Conservation (phyloP, 306 rosid species). For the Potentilla sterilis region DNA sequence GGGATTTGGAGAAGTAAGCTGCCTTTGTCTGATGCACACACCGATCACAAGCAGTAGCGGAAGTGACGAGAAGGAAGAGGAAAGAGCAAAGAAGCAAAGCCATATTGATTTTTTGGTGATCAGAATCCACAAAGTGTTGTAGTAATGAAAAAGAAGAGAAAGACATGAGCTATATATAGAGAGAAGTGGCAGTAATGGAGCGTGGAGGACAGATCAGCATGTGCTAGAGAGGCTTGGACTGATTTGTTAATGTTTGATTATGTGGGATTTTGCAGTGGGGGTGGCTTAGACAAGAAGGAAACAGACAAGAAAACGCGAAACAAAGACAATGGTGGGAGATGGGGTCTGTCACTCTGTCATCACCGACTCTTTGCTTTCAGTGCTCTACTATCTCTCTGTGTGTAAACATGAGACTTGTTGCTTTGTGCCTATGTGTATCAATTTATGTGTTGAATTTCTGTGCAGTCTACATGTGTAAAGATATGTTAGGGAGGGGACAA, state of each 20-base stretch:
- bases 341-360: conserved; percentile 24
- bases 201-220: conserved; percentile 51
- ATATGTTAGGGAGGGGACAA: conserved; percentile 1
- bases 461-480: neutral
- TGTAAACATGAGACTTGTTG: conserved; percentile 1
- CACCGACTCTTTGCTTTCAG: conserved; percentile 35
- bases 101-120: conserved; percentile 22
- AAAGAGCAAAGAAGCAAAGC: conserved; percentile 38
- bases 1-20: conserved; percentile 45
- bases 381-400: neutral
- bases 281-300: conserved; percentile 32
- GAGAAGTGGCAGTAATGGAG: neutral
- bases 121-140: conserved; percentile 8
- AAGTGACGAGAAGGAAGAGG: conserved; percentile 44
- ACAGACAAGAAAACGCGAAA: conserved; percentile 24
- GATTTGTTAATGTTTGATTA: neutral
- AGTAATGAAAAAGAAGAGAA: conserved; percentile 11
- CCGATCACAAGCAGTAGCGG: conserved; percentile 70
- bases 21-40: conserved; percentile 63
- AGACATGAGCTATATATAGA: conserved; percentile 23
- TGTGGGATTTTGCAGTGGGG: neutral
- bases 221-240: conserved; percentile 7
- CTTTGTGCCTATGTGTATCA: conserved; percentile 4
- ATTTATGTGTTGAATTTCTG: neutral
- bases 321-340: conserved; percentile 15